Base-by-base conservation (phyloP, 768 basidiomycete genomes). In the Trametes coccinea region DNA sequence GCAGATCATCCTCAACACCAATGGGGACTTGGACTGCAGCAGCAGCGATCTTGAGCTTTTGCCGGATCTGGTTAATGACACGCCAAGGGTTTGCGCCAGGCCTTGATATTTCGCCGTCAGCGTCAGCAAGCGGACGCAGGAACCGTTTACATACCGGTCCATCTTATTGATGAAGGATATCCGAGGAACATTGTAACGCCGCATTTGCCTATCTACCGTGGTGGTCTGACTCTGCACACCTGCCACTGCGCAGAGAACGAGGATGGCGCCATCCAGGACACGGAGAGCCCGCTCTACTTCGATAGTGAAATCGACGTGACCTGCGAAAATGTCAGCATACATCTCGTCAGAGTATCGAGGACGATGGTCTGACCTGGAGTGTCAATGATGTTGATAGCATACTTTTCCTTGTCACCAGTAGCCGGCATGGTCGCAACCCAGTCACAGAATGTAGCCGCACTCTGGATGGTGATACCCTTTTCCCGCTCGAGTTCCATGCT, bases 291-390 rank as follows among this genome's bases (percentile, higher is more conserved):
- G 87, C 75, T 99, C 97, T 7, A 99, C 97, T 75, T 99, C 97
- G 67, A 99, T 98, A 2, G 97, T 99, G 71, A 99, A 99, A 74
- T 99, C 97, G 65, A 99, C 97, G 80, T 99, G 97, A 67, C 95
- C 95, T 94, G 47, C 29, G 60, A 45, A 29, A 16, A 31, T 22
- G 29, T 60, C 14, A 50, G n/a, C 44, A 45, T 44, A 7, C 13
- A 14, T 13, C 4, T 48, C 22, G 5, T 11, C 34, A 37, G 31
- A 40, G 40, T 6, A 6, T 11, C 5, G 6, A 3, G 30, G 5
- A 3, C 47, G 17, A 49, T 1, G 17, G 13, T 66, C 79, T 51
- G 43, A 90, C 94, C 95, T 66, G 97, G 97, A 0, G 97, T 98
- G 76, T 99, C 97, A 69, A 99, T 98, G 61, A 99, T 98, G 73